Evolutionary conservation across 371 early-diverging fungal genomes (phyloP).

Genomic region (Mortierella sp.): DNA sequence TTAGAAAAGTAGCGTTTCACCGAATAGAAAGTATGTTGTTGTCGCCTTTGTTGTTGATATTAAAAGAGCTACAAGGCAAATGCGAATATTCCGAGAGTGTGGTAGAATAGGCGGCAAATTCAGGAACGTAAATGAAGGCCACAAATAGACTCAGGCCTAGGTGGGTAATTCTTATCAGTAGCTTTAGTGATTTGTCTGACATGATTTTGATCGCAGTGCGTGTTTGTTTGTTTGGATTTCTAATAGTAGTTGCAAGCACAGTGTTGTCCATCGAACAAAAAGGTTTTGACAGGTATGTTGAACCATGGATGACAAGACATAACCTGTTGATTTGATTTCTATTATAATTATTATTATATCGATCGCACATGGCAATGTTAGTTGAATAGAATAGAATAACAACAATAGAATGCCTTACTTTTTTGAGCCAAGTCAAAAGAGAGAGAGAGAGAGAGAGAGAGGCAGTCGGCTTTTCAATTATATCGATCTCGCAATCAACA

Average conservation of each 20-base stretch:
- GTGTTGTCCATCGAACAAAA: too few species aligned
- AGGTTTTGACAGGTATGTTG: too few species aligned
- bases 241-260: too few species aligned
- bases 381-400: background rate
- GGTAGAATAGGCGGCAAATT: conserved; percentile 8
- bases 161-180: background rate
- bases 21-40: background rate
- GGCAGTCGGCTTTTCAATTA: conserved; percentile 14
- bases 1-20: background rate
- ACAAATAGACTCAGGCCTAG: background rate
- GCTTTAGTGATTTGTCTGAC: background rate
- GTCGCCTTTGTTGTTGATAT: background rate
- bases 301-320: too few species aligned
- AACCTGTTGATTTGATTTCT: too few species aligned
- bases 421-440: too few species aligned
- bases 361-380: conserved; percentile 10
- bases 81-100: background rate
- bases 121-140: background rate
- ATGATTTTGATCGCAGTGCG: background rate
- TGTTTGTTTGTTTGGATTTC: background rate
- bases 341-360: background rate
- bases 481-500: conserved; percentile 13
- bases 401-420: background rate
- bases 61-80: background rate
- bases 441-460: too few species aligned